Conservation (phyloP, 164 flowering plant species). For the Umbellularia californica region DNA sequence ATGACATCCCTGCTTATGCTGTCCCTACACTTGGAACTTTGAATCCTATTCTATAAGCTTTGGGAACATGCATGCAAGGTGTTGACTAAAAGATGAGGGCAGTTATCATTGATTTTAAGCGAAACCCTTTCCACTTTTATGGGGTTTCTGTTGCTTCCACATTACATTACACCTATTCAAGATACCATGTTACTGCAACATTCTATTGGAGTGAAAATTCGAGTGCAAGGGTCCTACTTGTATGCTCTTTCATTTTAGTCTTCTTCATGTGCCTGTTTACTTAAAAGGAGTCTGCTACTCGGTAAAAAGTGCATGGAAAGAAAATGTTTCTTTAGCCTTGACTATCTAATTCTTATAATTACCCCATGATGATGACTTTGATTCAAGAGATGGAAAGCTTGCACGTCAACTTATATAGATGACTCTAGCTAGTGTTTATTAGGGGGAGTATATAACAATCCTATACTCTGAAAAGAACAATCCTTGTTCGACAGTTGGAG, state of each 20-base stretch:
- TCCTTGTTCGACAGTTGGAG: no score
- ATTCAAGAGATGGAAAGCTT: slow-evolving; percentile 1
- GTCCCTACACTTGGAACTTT: neutral
- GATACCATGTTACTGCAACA: neutral
- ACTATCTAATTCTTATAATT: neutral
- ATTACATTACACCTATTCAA: neutral
- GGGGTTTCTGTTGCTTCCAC: neutral
- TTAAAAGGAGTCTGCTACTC: neutral
- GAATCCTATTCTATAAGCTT: slow-evolving; percentile 1
- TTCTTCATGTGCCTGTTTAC: neutral
- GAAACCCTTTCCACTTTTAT: neutral
- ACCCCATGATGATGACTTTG: slow-evolving; percentile 1
- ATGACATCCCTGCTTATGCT: neutral
- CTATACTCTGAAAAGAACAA: no score
- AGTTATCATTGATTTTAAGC: neutral
- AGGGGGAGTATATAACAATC: no score
- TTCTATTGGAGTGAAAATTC: neutral
- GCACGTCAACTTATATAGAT: slow-evolving; percentile 5
- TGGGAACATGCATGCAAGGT: slow-evolving; percentile 8
- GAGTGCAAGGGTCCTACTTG: neutral
- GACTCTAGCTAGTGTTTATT: neutral
- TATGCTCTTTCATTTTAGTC: neutral
- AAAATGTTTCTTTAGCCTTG: neutral
- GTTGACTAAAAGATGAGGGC: neutral
- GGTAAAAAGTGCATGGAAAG: neutral